Percentiles rank a stretch among this genome's conserved stretches.
Conservation (phyloP, 768 basidiomycete species). For the Mycena venus region DNA sequence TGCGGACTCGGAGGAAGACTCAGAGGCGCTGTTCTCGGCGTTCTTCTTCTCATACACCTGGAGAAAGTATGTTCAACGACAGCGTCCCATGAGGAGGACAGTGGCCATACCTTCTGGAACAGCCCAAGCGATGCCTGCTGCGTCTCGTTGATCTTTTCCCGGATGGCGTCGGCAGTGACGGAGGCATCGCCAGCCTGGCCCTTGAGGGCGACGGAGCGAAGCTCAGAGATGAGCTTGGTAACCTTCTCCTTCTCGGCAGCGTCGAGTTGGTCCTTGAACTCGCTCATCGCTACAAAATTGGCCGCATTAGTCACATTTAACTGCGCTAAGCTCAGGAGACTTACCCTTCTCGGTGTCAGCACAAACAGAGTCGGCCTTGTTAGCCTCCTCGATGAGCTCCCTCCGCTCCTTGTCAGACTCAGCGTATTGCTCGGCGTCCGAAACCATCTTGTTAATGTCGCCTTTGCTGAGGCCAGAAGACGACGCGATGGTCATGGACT, state of each 20-base stretch:
- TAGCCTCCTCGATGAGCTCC: conserved; percentile 93
- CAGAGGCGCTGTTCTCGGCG: conserved; percentile 73
- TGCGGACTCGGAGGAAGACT: conserved; percentile 49
- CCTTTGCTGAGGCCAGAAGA: conserved; percentile 96
- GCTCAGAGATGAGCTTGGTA: conserved; percentile 84
- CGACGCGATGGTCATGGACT: conserved; percentile 97
- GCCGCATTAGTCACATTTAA: conserved; percentile 9
- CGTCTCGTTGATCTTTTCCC: conserved; percentile 93
- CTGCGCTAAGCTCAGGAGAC: conserved; percentile 32
- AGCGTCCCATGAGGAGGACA: neutral
- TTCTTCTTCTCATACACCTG: conserved; percentile 91
- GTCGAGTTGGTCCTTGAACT: conserved; percentile 98
- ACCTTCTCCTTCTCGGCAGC: conserved; percentile 95
- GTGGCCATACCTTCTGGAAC: conserved; percentile 85
- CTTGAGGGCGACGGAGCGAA: conserved; percentile 90
- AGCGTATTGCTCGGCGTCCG: conserved; percentile 93
- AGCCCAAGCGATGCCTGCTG: conserved; percentile 95
- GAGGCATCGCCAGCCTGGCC: conserved; percentile 88
- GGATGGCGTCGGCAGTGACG: conserved; percentile 88
- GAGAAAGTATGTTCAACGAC: neutral
- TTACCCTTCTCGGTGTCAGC: conserved; percentile 95
- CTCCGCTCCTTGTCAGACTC: conserved; percentile 93
- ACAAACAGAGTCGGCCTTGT: conserved; percentile 95
- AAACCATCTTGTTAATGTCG: conserved; percentile 97
- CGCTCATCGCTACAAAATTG: conserved; percentile 79